These are phyloP conservation scores for Serendipita sp. DNA, from an alignment of 768 basidiomycete species.

Conservation along the genomic window DNA sequence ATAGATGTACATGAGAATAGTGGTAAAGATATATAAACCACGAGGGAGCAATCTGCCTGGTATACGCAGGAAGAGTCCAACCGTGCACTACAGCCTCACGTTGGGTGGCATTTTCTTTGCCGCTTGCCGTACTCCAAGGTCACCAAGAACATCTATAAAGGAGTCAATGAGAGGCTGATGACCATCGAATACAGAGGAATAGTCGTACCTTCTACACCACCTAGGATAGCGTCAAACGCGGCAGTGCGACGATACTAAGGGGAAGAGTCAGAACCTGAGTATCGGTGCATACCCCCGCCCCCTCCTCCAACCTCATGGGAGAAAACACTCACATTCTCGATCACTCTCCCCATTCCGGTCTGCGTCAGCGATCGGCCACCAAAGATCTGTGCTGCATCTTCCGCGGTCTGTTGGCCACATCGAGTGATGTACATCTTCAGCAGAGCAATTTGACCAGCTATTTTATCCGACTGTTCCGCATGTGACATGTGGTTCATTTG, in stretches of 20 bases:
- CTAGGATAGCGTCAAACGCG: constrained; percentile 34
- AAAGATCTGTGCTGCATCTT: constrained; percentile 72
- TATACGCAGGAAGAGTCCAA: too few relatives aligned
- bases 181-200: neutral
- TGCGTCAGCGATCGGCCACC: constrained; percentile 79
- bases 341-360: constrained; percentile 72
- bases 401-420: constrained; percentile 38
- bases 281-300: too few relatives aligned
- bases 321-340: constrained; percentile 51
- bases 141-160: constrained; percentile 12
- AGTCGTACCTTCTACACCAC: constrained; percentile 44
- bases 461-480: constrained; percentile 62
- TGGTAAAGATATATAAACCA: too few relatives aligned
- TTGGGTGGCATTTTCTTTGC: constrained; percentile 11
- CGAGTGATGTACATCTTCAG: constrained; percentile 59
- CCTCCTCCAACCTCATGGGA: neutral
- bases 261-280: neutral
- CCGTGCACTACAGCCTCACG: too few relatives aligned
- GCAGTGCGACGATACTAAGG: constrained; percentile 17
- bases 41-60: too few relatives aligned
- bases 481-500: constrained; percentile 92
- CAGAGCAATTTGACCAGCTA: constrained; percentile 80
- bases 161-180: too few relatives aligned
- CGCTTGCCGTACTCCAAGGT: constrained; percentile 12
- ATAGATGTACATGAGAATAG: too few relatives aligned